A percentile compares a stretch with the other conserved stretches of the same genome.
These are phyloP conservation scores for Oryza officinalis DNA, from an alignment of 176 grass and related monocot genomes.

Conservation along the genomic window DNA sequence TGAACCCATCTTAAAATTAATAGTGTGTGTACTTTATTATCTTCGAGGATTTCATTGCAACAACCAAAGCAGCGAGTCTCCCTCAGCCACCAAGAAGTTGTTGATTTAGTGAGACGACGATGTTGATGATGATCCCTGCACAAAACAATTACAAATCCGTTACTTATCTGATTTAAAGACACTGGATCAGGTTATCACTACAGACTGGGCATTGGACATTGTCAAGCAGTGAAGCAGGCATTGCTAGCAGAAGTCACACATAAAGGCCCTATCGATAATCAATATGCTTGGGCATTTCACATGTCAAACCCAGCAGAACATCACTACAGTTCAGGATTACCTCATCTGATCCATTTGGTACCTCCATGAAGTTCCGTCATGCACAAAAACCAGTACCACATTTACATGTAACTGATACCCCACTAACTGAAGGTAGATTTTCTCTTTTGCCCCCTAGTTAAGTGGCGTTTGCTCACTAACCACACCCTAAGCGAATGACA, in stretches of 20 bases:
- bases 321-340: neutral
- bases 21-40: slow-evolving; percentile 39
- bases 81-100: neutral
- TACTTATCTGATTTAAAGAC: neutral
- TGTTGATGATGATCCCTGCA: neutral
- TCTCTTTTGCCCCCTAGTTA: too few species aligned
- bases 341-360: neutral
- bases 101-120: slow-evolving; percentile 32
- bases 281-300: neutral
- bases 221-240: neutral
- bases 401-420: neutral
- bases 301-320: neutral
- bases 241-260: neutral
- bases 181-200: neutral
- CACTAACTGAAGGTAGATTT: neutral
- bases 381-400: neutral
- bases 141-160: neutral
- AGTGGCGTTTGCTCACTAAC: too few species aligned
- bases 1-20: slow-evolving; percentile 10
- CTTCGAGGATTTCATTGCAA: neutral
- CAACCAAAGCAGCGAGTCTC: neutral
- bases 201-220: neutral
- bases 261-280: neutral
- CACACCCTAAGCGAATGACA: too few species aligned
- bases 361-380: neutral